Conservation (phyloP, 169 alveolate species). For the Cryptosporidium andersoni region DNA sequence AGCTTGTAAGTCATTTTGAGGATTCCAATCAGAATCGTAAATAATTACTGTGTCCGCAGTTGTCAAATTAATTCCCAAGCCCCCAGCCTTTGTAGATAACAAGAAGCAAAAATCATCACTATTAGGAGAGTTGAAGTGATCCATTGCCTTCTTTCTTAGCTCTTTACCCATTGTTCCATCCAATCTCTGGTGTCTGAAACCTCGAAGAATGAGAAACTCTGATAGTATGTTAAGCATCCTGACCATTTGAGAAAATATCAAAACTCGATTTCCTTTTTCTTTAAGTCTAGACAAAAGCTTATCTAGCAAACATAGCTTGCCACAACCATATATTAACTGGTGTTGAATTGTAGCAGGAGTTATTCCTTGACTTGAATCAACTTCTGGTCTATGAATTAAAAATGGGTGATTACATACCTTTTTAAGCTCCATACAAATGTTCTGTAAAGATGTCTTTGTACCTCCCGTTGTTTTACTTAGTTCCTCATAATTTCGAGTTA, state of each 20-base stretch:
- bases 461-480: conserved; percentile 89
- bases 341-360: conserved; percentile 73
- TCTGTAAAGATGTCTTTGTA: conserved; percentile 85
- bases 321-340: conserved; percentile 88
- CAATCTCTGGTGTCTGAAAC: conserved; percentile 94
- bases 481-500: conserved; percentile 88
- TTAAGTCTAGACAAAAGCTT: conserved; percentile 88
- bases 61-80: conserved; percentile 93
- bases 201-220: conserved; percentile 93
- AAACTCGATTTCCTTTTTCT: conserved; percentile 92
- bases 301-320: conserved; percentile 94
- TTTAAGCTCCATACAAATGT: conserved; percentile 94
- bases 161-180: conserved; percentile 98
- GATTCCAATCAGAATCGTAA: conserved; percentile 98
- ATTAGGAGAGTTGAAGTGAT: conserved; percentile 92
- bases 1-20: conserved; percentile 98
- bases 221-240: conserved; percentile 95
- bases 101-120: conserved; percentile 94
- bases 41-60: conserved; percentile 95
- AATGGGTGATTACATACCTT: conserved; percentile 99
- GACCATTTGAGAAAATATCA: conserved; percentile 96
- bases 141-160: conserved; percentile 94
- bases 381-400: conserved; percentile 91
- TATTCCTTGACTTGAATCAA: conserved; percentile 53
- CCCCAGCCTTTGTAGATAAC: conserved; percentile 98